A percentile compares a stretch with the other conserved stretches of the same genome.
Evolutionary conservation across 441 rosid genomes (phyloP).

Genomic region (Pelargonium citronellum): DNA sequence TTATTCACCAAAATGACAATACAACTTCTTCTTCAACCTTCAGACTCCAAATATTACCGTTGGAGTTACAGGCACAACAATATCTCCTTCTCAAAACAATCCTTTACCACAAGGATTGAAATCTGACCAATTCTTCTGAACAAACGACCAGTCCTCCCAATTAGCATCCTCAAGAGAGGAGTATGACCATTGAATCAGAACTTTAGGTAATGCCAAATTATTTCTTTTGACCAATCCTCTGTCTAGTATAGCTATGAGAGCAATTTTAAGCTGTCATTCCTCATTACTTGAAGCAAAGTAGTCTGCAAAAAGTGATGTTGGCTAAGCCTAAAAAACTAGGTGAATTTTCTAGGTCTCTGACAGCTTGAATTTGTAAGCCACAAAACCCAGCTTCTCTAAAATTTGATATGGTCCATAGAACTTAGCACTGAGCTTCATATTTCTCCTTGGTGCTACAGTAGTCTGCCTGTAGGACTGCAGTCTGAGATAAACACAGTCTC

Average conservation of each 20-base stretch:
- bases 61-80: background rate
- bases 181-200: background rate
- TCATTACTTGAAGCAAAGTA: background rate
- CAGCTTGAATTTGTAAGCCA: conserved; percentile 3
- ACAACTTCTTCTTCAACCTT: too few relatives aligned
- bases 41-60: too few relatives aligned
- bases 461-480: background rate
- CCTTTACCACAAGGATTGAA: background rate
- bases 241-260: too few relatives aligned
- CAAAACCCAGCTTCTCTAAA: background rate
- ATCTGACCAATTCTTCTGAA: too few relatives aligned
- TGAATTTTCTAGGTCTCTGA: background rate
- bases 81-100: background rate
- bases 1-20: too few relatives aligned
- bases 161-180: background rate
- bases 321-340: background rate
- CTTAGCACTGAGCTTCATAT: background rate
- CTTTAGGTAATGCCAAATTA: background rate
- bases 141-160: background rate
- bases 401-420: conserved; percentile 3
- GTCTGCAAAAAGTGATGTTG: background rate
- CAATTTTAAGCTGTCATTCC: too few relatives aligned
- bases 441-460: background rate
- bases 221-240: too few relatives aligned
- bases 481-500: background rate